phyloP scores from a whole-genome alignment of 2,329 filamentous ascomycete genomes.

The Pseudocercospora fuligena region DNA sequence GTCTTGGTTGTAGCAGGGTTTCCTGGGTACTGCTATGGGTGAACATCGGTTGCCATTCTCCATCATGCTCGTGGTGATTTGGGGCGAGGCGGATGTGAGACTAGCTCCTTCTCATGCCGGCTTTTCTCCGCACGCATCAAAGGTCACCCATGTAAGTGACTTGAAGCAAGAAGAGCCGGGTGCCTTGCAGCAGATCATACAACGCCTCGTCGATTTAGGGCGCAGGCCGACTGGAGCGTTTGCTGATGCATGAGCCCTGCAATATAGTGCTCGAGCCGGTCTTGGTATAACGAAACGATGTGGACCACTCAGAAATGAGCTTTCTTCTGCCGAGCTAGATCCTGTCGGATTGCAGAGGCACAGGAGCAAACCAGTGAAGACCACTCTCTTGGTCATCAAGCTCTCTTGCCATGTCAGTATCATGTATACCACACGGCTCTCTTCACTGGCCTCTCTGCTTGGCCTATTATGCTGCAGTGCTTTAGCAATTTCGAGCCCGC shows the following conservation, averaged over 20 bases:
- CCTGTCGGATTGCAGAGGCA: background rate
- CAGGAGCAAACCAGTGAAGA: slow-evolving; percentile 22
- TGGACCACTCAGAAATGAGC: background rate
- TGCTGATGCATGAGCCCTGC: background rate
- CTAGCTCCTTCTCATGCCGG: background rate
- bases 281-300: slow-evolving; percentile 13
- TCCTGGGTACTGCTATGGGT: background rate
- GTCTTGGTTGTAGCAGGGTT: background rate
- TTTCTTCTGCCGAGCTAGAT: background rate
- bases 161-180: background rate
- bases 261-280: slow-evolving; percentile 10
- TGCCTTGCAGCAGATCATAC: slow-evolving; percentile 2
- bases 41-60: background rate
- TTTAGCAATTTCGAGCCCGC: slow-evolving; percentile 11
- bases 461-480: slow-evolving; percentile 8
- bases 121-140: background rate
- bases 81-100: background rate
- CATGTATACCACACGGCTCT: slow-evolving; percentile 18
- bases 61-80: background rate
- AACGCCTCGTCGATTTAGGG: background rate
- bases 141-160: background rate
- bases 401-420: background rate
- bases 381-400: slow-evolving; percentile 19
- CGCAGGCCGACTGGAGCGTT: background rate
- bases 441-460: slow-evolving; percentile 1